Evolutionary conservation across 257 asterid genomes (phyloP), one percentile per base, ranked within the genome.

Genomic region (Knoxia roxburghii): DNA sequence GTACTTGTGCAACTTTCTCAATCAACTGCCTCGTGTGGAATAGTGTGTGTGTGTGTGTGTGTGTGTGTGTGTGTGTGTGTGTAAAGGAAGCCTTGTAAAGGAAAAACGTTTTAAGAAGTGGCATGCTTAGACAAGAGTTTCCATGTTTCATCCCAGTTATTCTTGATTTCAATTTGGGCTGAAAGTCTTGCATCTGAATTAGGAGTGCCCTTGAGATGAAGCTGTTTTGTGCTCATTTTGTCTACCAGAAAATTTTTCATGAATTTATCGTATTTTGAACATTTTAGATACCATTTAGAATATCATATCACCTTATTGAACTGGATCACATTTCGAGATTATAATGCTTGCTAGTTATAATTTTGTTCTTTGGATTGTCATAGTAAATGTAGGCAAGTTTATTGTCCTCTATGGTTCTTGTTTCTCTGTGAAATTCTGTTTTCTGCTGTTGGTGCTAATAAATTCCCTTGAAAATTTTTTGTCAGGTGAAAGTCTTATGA

Each of bases 401-500:
- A n/a, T n/a, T n/a, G n/a, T n/a, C n/a, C n/a, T n/a, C n/a, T 37
- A 3, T 37, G 41, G 9, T 4, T 37, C 9, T 40, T 17, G 21
- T 20, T 11, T 35, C 6, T 39, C 6, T 37, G 50, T 21, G 20
- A 13, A 52, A 11, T 3, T 24, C 4, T 35, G 40, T 67, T 67
- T 29, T 52, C 50, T 37, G 1, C 37, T 21, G 24, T 27, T 23
- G 6, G 72, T 24, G 21, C 54, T 57, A 46, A 46, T 73, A 59
- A 54, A 45, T 69, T 48, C 29, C 54, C 0, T 7, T 48, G 33
- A 41, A 6, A 46, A 61, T 69, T 72, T 7, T 20, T 59, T 74
- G 76, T 15, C 68, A 94, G 99, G 99, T 30, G 99, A 89, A 82
- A 81, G 78, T 72, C 94, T 89, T 61, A 65, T 86, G 41, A 90